Conservation (phyloP, 352 stramenopile genomes). For the Phytophthora crassamura region DNA sequence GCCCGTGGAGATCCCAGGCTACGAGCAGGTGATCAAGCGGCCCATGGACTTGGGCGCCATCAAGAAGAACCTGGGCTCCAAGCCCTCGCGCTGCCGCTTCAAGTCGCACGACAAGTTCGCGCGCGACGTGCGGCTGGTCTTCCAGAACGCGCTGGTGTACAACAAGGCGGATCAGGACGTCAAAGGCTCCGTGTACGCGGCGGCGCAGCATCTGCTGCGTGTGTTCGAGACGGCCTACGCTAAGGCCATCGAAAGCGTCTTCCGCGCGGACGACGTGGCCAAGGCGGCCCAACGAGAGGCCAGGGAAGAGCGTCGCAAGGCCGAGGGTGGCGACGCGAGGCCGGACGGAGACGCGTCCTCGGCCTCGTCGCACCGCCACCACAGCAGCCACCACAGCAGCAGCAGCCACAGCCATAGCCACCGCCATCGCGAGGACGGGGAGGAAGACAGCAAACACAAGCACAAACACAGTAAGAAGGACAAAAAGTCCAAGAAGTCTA, state of each 20-base stretch:
- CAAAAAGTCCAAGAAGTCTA: constrained; percentile 78
- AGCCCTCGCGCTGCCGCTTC: constrained; percentile 86
- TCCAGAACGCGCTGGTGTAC: constrained; percentile 83
- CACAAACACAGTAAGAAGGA: constrained; percentile 70
- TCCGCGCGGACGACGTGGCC: constrained; percentile 44
- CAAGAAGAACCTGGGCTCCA: constrained; percentile 74
- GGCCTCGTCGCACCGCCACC: constrained; percentile 21
- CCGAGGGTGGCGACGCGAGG: constrained; percentile 9
- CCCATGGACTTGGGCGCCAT: constrained; percentile 86
- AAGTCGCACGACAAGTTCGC: constrained; percentile 87
- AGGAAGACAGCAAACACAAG: constrained; percentile 54
- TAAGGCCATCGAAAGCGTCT: constrained; percentile 73
- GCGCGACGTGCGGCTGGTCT: constrained; percentile 82
- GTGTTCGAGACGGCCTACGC: constrained; percentile 87
- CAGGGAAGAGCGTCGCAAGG: constrained; percentile 35
- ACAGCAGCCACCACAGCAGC: constrained; percentile 24
- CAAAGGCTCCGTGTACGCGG: constrained; percentile 81
- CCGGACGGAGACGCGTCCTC: constrained; percentile 15
- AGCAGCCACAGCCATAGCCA: background rate
- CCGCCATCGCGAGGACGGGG: constrained; percentile 38
- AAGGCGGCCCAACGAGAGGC: constrained; percentile 17
- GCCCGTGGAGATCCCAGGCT: constrained; percentile 73
- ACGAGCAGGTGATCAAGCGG: constrained; percentile 80
- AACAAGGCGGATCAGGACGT: constrained; percentile 82
- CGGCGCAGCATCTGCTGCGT: constrained; percentile 76